Percentiles rank a stretch among this genome's conserved stretches.
Conservation (phyloP, 192 early-diverging fungal species). For the Coemansia umbellata region DNA sequence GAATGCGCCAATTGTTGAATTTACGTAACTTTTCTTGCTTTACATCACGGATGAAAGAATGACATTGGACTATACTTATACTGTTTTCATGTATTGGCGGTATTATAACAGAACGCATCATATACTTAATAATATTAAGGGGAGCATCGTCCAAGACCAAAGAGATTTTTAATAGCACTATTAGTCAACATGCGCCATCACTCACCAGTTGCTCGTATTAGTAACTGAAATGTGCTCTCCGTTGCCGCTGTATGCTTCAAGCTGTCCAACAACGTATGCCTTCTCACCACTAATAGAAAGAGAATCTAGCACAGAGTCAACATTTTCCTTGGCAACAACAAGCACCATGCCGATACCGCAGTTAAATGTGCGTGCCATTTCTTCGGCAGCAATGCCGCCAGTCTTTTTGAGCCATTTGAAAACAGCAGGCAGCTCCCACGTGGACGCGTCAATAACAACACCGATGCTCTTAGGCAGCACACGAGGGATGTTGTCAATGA, state of each 20-base stretch:
- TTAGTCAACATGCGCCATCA: too few relatives aligned
- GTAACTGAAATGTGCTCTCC: slow-evolving; percentile 20
- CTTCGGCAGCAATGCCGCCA: slow-evolving; percentile 62
- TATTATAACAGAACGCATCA: too few relatives aligned
- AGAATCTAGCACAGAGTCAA: slow-evolving; percentile 54
- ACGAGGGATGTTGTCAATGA: slow-evolving; percentile 97
- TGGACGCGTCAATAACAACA: slow-evolving; percentile 74
- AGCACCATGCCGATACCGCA: slow-evolving; percentile 99
- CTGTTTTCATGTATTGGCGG: too few relatives aligned
- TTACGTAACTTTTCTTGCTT: too few relatives aligned
- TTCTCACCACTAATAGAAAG: slow-evolving; percentile 62
- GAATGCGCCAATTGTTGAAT: too few relatives aligned
- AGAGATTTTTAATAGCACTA: too few relatives aligned
- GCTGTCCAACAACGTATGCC: slow-evolving; percentile 68
- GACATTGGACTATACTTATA: too few relatives aligned
- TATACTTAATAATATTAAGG: background rate
- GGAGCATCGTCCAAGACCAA: background rate
- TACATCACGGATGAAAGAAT: too few relatives aligned
- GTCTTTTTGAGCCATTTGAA: slow-evolving; percentile 92
- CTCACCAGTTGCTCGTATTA: slow-evolving; percentile 31
- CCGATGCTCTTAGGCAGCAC: slow-evolving; percentile 80
- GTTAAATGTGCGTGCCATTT: slow-evolving; percentile 98
- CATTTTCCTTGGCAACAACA: slow-evolving; percentile 66
- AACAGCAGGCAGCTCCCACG: slow-evolving; percentile 84
- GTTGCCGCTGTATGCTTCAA: slow-evolving; percentile 20